Conservation (phyloP, 176 grass and related monocot genomes). For the Dactylis glomerata region DNA sequence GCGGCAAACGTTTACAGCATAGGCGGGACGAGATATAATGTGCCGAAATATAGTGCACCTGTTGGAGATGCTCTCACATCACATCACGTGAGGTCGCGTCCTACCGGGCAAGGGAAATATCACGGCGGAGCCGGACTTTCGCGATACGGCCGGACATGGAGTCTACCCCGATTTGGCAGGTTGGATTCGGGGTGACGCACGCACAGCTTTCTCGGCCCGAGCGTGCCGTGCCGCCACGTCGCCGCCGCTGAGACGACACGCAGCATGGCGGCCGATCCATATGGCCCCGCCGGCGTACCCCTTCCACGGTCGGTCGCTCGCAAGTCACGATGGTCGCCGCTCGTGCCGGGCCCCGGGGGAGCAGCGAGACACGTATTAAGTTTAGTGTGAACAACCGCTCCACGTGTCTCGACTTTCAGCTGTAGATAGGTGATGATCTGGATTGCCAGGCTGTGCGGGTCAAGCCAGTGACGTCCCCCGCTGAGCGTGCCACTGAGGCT, state of each 20-base stretch:
- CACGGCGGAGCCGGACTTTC: not conserved
- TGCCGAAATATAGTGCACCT: too few species aligned
- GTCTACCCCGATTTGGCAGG: slow-evolving; percentile 10
- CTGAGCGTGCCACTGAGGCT: too few species aligned
- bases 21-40: too few species aligned
- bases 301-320: not conserved
- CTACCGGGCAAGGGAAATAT: too few species aligned
- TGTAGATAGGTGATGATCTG: not conserved
- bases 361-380: too few species aligned
- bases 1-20: too few species aligned
- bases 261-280: not conserved
- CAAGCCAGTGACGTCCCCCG: not conserved
- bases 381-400: not conserved
- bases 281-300: not conserved
- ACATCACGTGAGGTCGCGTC: too few species aligned
- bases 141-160: not conserved
- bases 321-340: not conserved
- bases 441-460: not conserved
- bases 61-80: too few species aligned
- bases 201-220: not conserved
- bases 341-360: not conserved
- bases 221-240: slow-evolving; percentile 1
- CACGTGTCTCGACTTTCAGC: not conserved
- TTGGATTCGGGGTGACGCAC: slow-evolving; percentile 12
- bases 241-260: not conserved